A percentile compares a stretch with the other conserved stretches of the same genome.
Evolutionary conservation across 2,329 filamentous ascomycete species (phyloP).

Genomic region (Pyrenochaeta sp.): DNA sequence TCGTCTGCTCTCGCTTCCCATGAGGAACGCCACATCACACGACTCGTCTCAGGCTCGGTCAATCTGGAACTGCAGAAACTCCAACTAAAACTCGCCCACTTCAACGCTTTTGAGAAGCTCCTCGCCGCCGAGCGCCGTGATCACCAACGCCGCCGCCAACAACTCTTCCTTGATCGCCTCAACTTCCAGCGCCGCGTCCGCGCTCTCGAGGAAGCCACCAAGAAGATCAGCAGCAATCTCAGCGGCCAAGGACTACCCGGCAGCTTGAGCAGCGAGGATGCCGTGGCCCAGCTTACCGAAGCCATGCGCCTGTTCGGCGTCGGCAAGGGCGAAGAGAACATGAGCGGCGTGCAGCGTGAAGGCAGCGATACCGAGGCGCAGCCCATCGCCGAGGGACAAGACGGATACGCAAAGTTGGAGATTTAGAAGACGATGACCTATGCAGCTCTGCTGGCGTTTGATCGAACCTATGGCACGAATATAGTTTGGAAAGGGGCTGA

Average conservation of each 20-base stretch:
- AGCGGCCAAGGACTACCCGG: slow-evolving; percentile 42
- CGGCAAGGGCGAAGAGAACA: slow-evolving; percentile 46
- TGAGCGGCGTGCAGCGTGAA: slow-evolving; percentile 38
- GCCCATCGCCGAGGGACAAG: slow-evolving; percentile 40
- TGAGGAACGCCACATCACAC: slow-evolving; percentile 95
- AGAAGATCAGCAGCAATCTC: slow-evolving; percentile 48
- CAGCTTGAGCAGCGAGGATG: slow-evolving; percentile 42
- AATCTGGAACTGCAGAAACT: slow-evolving; percentile 96
- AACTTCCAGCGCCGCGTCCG: slow-evolving; percentile 87
- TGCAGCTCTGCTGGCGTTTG: no score
- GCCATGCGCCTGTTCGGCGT: slow-evolving; percentile 45
- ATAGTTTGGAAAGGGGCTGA: no score
- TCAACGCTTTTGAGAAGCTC: slow-evolving; percentile 93
- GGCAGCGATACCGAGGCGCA: slow-evolving; percentile 34
- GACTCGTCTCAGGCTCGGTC: slow-evolving; percentile 87
- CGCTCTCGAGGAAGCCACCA: slow-evolving; percentile 80
- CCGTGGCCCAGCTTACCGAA: slow-evolving; percentile 42
- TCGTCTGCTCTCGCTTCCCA: slow-evolving; percentile 89
- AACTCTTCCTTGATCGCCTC: slow-evolving; percentile 90
- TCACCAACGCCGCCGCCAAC: slow-evolving; percentile 87
- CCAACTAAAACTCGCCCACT: slow-evolving; percentile 93
- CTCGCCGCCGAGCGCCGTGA: slow-evolving; percentile 92
- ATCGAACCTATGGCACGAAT: no score
- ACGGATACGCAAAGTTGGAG: slow-evolving; percentile 45
- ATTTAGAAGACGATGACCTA: no score